phyloP scores from a whole-genome alignment of 2,329 filamentous ascomycete species.

The Cordyceps cateniannulata region DNA sequence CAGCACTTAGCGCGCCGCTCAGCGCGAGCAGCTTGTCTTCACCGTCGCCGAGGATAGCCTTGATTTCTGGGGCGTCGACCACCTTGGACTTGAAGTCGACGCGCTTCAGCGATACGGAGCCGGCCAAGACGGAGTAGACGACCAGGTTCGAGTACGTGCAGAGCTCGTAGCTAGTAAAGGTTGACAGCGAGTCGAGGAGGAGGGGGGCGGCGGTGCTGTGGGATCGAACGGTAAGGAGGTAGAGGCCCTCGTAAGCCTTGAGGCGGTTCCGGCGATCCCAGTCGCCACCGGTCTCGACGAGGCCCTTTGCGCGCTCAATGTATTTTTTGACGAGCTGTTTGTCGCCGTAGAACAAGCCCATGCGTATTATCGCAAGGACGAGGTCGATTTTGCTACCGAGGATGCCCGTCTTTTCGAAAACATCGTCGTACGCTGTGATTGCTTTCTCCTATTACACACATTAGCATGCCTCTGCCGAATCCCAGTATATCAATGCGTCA shows the following conservation, averaged over 20 bases:
- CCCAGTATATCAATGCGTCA: background rate
- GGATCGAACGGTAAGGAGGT: slow-evolving; percentile 85
- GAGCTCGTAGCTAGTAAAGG: slow-evolving; percentile 96
- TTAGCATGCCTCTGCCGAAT: slow-evolving; percentile 14
- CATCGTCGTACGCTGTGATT: slow-evolving; percentile 81
- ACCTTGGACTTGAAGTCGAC: slow-evolving; percentile 99
- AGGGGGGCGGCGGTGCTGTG: slow-evolving; percentile 86
- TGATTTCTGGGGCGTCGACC: slow-evolving; percentile 96
- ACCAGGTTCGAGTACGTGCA: slow-evolving; percentile 95
- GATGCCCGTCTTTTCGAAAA: slow-evolving; percentile 96
- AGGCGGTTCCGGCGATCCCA: slow-evolving; percentile 98
- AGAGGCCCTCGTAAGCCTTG: slow-evolving; percentile 95
- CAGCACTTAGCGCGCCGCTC: slow-evolving; percentile 72
- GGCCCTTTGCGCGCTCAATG: slow-evolving; percentile 77
- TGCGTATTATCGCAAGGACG: slow-evolving; percentile 90
- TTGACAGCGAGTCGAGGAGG: slow-evolving; percentile 92
- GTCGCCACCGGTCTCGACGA: slow-evolving; percentile 93
- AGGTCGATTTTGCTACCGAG: slow-evolving; percentile 96
- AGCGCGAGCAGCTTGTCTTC: slow-evolving; percentile 83
- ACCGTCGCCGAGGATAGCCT: slow-evolving; percentile 85
- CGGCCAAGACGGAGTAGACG: slow-evolving; percentile 90
- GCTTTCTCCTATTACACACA: slow-evolving; percentile 69
- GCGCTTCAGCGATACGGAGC: slow-evolving; percentile 88
- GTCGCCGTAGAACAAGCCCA: slow-evolving; percentile 94
- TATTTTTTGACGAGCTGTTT: slow-evolving; percentile 89